These are phyloP conservation scores for Dothidotthia symphoricarpi DNA, from an alignment of 2,329 filamentous ascomycete species.

Conservation along the genomic window DNA sequence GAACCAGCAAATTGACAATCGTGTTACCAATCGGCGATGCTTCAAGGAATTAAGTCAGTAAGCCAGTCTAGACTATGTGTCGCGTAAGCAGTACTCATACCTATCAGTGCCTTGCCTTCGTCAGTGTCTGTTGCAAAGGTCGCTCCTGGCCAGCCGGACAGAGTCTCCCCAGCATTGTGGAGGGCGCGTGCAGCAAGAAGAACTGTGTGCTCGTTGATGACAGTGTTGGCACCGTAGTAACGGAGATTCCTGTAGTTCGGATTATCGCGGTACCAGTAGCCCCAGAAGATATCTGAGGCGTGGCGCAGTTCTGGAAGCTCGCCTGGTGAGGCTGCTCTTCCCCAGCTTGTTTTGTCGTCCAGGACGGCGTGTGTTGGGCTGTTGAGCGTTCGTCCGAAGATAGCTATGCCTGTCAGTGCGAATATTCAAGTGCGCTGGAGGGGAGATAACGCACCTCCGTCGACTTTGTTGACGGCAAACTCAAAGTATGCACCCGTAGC, in stretches of 20 bases:
- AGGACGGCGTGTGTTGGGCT: background rate
- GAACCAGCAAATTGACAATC: background rate
- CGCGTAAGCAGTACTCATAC: too few relatives aligned
- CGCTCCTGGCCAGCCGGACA: constrained; percentile 7
- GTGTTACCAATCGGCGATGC: background rate
- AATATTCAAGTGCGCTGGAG: too few relatives aligned
- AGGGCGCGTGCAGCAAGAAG: constrained; percentile 5
- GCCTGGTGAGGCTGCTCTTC: background rate
- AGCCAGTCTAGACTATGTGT: too few relatives aligned
- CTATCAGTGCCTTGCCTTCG: constrained; percentile 6
- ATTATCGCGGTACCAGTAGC: constrained; percentile 6
- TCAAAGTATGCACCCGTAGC: constrained; percentile 15
- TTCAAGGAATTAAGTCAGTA: background rate
- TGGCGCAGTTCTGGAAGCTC: constrained; percentile 6
- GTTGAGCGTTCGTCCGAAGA: background rate
- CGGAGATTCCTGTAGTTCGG: constrained; percentile 4
- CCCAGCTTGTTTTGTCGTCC: background rate
- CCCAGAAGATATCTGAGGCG: constrained; percentile 10
- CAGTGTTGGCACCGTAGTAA: constrained; percentile 5
- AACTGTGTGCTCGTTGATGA: constrained; percentile 5
- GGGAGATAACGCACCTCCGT: constrained; percentile 6
- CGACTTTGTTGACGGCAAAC: constrained; percentile 15
- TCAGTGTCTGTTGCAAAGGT: constrained; percentile 6
- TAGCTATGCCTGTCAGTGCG: background rate
- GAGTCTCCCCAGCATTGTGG: background rate